Evolutionary conservation across 164 flowering plant species (phyloP).

Genomic region (Chloranthus sessilifolius): DNA sequence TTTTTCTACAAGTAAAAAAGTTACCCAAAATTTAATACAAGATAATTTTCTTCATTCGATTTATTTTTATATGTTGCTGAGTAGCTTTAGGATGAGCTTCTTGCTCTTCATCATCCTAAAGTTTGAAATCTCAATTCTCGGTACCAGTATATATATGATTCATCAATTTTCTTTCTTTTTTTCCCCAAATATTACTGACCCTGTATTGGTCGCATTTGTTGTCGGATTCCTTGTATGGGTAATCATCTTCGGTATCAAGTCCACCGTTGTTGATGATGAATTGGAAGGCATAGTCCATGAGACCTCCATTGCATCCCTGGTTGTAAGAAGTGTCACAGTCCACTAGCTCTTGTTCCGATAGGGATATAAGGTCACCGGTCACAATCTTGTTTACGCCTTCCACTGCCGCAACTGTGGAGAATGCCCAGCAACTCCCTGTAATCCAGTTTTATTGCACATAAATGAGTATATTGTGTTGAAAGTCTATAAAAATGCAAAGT

Average conservation of each 20-base stretch:
- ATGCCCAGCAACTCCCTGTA: constrained; percentile 98
- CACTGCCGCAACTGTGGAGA: constrained; percentile 84
- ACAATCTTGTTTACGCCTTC: constrained; percentile 85
- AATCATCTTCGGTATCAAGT: constrained; percentile 66
- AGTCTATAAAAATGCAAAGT: no score
- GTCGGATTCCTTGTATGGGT: constrained; percentile 62
- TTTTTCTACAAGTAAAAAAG: constrained; percentile 57
- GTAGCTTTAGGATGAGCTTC: background rate
- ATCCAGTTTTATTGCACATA: no score
- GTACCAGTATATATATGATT: constrained; percentile 3
- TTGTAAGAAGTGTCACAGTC: constrained; percentile 79
- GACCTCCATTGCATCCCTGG: constrained; percentile 89
- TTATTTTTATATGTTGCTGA: no score
- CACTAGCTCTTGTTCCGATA: constrained; percentile 94
- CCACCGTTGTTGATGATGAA: constrained; percentile 85
- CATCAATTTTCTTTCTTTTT: no score
- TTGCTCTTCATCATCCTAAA: background rate
- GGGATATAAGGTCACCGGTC: constrained; percentile 57
- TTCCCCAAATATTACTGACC: no score
- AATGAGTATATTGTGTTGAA: no score
- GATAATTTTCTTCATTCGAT: no score
- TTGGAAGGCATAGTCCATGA: constrained; percentile 79
- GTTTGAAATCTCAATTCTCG: background rate
- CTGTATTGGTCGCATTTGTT: constrained; percentile 39
- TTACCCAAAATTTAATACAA: no score